Conservation (phyloP, 1,284 basidiomycete species). For the Rhodotorula sp. region DNA sequence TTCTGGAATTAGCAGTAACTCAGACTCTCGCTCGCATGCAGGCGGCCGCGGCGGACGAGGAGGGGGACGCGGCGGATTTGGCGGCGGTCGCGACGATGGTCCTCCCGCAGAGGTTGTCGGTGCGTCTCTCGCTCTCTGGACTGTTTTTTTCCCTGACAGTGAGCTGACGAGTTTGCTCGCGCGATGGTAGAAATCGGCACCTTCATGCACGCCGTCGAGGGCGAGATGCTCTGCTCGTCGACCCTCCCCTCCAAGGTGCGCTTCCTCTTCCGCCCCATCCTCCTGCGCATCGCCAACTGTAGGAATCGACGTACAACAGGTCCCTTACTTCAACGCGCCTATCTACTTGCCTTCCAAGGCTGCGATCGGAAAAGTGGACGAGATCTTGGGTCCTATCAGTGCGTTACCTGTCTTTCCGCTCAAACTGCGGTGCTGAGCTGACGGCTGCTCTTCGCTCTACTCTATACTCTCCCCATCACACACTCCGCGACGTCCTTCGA, state of each 20-base stretch:
- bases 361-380: slow-evolving; percentile 90
- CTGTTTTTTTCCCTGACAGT: not conserved
- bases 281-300: not conserved
- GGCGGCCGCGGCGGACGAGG: slow-evolving; percentile 41
- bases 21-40: slow-evolving; percentile 54
- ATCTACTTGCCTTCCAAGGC: slow-evolving; percentile 99
- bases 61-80: slow-evolving; percentile 42
- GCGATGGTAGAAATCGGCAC: slow-evolving; percentile 53
- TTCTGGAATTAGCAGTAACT: slow-evolving; percentile 2
- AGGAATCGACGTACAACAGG: slow-evolving; percentile 40
- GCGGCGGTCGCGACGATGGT: slow-evolving; percentile 45
- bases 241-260: slow-evolving; percentile 71
- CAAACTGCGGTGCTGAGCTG: not conserved
- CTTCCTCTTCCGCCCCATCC: not conserved
- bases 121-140: slow-evolving; percentile 17
- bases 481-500: not conserved
- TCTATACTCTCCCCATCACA: too few relatives aligned
- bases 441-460: not conserved
- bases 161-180: not conserved
- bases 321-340: slow-evolving; percentile 99
- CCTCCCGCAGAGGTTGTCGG: slow-evolving; percentile 48
- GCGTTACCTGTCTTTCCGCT: not conserved
- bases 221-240: slow-evolving; percentile 95
- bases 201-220: slow-evolving; percentile 92
- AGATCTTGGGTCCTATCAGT: slow-evolving; percentile 92